phyloP scores from a whole-genome alignment of 768 basidiomycete genomes.

The Russula lepida region DNA sequence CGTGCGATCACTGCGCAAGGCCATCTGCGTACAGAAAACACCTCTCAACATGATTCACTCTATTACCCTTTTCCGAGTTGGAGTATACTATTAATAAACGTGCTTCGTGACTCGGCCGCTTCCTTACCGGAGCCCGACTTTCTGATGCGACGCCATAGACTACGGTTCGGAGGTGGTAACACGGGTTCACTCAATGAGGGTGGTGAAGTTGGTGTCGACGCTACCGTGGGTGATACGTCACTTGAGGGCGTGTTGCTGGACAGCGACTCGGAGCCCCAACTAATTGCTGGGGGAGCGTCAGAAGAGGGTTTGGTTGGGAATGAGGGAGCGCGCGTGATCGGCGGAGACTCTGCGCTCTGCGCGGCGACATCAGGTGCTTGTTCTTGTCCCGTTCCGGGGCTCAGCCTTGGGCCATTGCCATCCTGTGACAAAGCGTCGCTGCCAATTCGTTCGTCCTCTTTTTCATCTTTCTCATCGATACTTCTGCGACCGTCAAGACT shows the following conservation, averaged over 20 bases:
- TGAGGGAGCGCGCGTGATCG: not conserved
- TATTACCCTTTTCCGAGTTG: not conserved
- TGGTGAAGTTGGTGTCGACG: not conserved
- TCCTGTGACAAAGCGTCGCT: not conserved
- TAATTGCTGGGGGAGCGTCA: not conserved
- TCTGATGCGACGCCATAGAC: slow-evolving; percentile 12
- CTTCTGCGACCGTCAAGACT: not conserved
- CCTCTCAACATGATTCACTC: not conserved
- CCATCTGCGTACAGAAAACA: too few relatives aligned
- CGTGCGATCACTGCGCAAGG: too few relatives aligned
- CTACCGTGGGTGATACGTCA: not conserved
- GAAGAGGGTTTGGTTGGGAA: not conserved
- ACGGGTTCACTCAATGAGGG: not conserved
- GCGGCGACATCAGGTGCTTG: not conserved
- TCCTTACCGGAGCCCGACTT: slow-evolving; percentile 3
- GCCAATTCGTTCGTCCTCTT: not conserved
- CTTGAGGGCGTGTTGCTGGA: not conserved
- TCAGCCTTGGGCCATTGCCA: not conserved
- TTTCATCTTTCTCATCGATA: not conserved
- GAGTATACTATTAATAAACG: slow-evolving; percentile 5
- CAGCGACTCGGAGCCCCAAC: not conserved
- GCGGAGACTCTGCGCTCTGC: not conserved
- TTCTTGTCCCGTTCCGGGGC: not conserved
- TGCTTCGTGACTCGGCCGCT: not conserved
- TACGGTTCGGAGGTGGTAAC: not conserved